Evolutionary conservation across 2,329 filamentous ascomycete species (phyloP), one percentile per base, ranked within the genome.

Genomic region (Albophoma yamanashiensis): DNA sequence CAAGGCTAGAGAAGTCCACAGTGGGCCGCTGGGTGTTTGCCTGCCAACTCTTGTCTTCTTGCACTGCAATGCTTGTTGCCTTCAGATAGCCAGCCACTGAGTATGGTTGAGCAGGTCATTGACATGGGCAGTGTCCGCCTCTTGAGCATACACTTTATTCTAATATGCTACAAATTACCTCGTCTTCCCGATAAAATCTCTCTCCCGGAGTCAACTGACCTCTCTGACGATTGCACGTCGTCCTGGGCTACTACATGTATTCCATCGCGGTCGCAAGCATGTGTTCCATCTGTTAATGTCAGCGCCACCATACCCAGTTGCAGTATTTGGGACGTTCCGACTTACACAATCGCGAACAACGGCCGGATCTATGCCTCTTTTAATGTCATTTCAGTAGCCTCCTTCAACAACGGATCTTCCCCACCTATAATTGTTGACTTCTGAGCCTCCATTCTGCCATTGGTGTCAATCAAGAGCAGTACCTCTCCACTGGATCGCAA

Each of bases 41-140:
- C 67, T 85, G 0, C 67, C 88, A 3, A 83, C 83, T 56, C 59
- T 85, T 2, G 87, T 85, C 68, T 88, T 83, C 71, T 87, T 87
- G 71, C 86, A 87, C 68, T 81, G 3, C 20, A n/a, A 82, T 58
- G 73, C 88, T 0, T 85, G 85, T 0, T 79, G 78, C 0, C 68
- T 67, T 1, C 77, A 85, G 2, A 87, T 84, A 0, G 79, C 82
- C 0, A 69, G 74, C 61, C 84, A 85, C 1, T 88, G 84, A 85
- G 79, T 87, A 0, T 31, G 3, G 84, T 88, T 2, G 83, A 87
- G 63, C 88, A 84, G 59, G 76, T 88, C 3, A 80, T 87, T 8
- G 76, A 78, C 2, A 82, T 83, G n/a, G 80, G 85, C 0, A 73
- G 80, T 3, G 84, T 84, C 0, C 73, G 81, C 1, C 71, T 88